A percentile compares a stretch with the other conserved stretches of the same genome.
These are phyloP conservation scores for Pyrrhoderma noxium DNA, from an alignment of 1,284 basidiomycete species.

Conservation along the genomic window DNA sequence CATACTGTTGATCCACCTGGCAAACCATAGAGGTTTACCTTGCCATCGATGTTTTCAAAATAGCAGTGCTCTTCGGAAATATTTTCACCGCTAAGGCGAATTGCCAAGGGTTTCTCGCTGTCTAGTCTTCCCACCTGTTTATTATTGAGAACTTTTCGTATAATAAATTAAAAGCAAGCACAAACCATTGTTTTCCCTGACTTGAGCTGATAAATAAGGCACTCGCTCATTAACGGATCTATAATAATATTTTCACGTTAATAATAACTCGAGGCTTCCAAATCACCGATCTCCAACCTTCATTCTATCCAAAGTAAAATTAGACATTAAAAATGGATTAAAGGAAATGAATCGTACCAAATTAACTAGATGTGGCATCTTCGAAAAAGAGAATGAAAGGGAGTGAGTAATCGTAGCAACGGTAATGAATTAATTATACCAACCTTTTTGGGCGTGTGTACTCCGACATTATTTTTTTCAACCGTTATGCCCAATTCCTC, in stretches of 20 bases:
- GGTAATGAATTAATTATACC: slow-evolving; percentile 2
- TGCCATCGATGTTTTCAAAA: slow-evolving; percentile 82
- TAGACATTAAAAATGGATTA: slow-evolving; percentile 18
- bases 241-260: slow-evolving; percentile 10
- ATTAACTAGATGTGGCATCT: slow-evolving; percentile 95
- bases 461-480: slow-evolving; percentile 91
- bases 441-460: slow-evolving; percentile 97
- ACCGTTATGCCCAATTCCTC: slow-evolving; percentile 97
- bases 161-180: slow-evolving; percentile 21
- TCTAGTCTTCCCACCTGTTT: slow-evolving; percentile 74
- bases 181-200: slow-evolving; percentile 72
- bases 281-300: slow-evolving; percentile 45
- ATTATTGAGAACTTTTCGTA: slow-evolving; percentile 13
- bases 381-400: slow-evolving; percentile 22
- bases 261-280: neutral
- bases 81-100: slow-evolving; percentile 87
- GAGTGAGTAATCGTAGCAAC: slow-evolving; percentile 14
- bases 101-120: slow-evolving; percentile 74
- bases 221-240: slow-evolving; percentile 89
- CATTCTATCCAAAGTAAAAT: slow-evolving; percentile 67
- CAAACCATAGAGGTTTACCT: slow-evolving; percentile 75
- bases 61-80: slow-evolving; percentile 90
- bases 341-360: slow-evolving; percentile 52
- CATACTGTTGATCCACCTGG: slow-evolving; percentile 80
- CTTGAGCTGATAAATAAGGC: slow-evolving; percentile 93